Percentiles rank a stretch among this genome's conserved stretches.
Evolutionary conservation across 2,329 filamentous ascomycete species (phyloP).

Genomic region (Purpureocillium lavendulum): DNA sequence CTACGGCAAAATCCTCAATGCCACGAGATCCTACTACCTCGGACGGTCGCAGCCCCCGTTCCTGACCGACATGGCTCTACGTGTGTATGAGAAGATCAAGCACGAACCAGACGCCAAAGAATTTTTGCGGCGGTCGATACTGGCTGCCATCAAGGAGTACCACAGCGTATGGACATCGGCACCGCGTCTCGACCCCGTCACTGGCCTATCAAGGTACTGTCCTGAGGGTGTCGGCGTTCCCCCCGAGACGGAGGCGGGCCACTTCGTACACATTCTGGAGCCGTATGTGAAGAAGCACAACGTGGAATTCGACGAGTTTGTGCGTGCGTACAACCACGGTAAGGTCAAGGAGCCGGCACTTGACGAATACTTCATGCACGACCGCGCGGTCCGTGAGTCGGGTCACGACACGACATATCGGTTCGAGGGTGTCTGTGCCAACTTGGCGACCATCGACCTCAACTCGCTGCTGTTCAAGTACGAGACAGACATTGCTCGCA

Average conservation of each 20-base stretch:
- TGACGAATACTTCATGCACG: constrained; percentile 92
- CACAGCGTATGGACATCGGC: constrained; percentile 77
- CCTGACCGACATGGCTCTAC: constrained; percentile 91
- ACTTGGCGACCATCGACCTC: constrained; percentile 87
- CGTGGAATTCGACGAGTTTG: constrained; percentile 77
- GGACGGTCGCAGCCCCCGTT: constrained; percentile 92
- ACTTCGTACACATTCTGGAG: constrained; percentile 75
- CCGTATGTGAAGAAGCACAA: constrained; percentile 79
- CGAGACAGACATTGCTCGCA: constrained; percentile 83
- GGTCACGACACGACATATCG: constrained; percentile 96
- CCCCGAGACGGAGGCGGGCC: constrained; percentile 80
- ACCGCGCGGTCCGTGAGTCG: constrained; percentile 90
- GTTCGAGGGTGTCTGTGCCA: constrained; percentile 76
- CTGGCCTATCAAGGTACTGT: constrained; percentile 76
- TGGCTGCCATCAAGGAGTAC: constrained; percentile 96
- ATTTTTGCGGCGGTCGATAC: constrained; percentile 69
- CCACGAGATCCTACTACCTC: constrained; percentile 92
- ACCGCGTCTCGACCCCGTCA: constrained; percentile 68
- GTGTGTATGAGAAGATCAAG: constrained; percentile 89
- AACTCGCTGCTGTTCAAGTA: constrained; percentile 97
- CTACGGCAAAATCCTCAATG: constrained; percentile 97
- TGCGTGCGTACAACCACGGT: constrained; percentile 76
- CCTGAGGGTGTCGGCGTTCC: constrained; percentile 79
- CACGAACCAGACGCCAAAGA: constrained; percentile 72
- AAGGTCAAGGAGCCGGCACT: constrained; percentile 75